phyloP scores from a whole-genome alignment of 2,329 filamentous ascomycete genomes.

The Fusarium sp. region DNA sequence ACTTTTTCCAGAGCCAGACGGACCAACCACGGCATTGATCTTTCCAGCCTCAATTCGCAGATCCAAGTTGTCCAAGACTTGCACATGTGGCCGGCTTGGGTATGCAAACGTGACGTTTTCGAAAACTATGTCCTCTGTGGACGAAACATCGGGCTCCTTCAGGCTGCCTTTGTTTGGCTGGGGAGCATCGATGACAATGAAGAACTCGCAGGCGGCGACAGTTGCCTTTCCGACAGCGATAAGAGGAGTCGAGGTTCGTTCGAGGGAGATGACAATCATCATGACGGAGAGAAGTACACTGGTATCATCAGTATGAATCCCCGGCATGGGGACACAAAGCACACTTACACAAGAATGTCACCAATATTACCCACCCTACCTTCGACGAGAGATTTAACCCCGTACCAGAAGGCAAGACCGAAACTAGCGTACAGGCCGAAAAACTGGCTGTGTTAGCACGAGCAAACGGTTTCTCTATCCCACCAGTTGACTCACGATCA shows the following conservation, averaged over 20 bases:
- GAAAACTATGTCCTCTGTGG: slow-evolving; percentile 60
- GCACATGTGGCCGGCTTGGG: slow-evolving; percentile 72
- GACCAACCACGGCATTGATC: slow-evolving; percentile 79
- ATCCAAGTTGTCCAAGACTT: slow-evolving; percentile 70
- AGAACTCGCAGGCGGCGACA: slow-evolving; percentile 69
- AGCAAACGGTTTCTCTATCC: neutral
- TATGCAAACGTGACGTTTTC: slow-evolving; percentile 79
- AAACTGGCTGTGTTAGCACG: slow-evolving; percentile 53
- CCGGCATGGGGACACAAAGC: too few relatives aligned
- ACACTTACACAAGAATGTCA: slow-evolving; percentile 65
- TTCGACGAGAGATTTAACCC: slow-evolving; percentile 62
- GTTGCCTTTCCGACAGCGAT: slow-evolving; percentile 69
- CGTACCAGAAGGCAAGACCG: slow-evolving; percentile 73
- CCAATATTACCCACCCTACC: slow-evolving; percentile 62
- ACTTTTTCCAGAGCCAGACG: slow-evolving; percentile 79
- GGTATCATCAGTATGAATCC: neutral
- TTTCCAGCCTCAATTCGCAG: slow-evolving; percentile 72
- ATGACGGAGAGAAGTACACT: slow-evolving; percentile 69
- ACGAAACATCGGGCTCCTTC: slow-evolving; percentile 52
- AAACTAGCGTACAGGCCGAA: slow-evolving; percentile 66
- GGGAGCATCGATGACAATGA: slow-evolving; percentile 65
- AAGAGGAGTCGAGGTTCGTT: slow-evolving; percentile 68
- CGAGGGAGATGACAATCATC: slow-evolving; percentile 67
- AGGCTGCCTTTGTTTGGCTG: slow-evolving; percentile 51
- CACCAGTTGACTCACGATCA: slow-evolving; percentile 51